phyloP scores from a whole-genome alignment of 306 rosid genomes.

The Amphicarpaea edgeworthii region DNA sequence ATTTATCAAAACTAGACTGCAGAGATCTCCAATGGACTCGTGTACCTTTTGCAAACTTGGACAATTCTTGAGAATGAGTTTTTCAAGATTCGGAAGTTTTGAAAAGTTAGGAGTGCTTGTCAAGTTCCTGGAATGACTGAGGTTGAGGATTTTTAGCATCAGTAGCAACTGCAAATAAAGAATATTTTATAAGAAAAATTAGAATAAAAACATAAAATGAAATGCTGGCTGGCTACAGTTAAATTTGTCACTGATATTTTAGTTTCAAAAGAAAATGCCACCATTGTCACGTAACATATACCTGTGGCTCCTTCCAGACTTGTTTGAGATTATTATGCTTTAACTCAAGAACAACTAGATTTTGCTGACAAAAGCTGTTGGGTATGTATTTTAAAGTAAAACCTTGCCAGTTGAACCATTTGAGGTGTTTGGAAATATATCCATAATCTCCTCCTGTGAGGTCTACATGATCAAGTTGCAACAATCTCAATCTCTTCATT shows the following conservation, averaged over 20 bases:
- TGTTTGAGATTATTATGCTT: background rate
- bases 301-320: background rate
- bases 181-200: background rate
- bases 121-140: background rate
- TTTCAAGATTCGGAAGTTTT: too few relatives aligned
- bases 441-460: background rate
- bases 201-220: background rate
- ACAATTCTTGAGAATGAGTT: background rate
- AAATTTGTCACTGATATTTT: background rate
- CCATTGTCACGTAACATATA: background rate
- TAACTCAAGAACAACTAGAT: background rate
- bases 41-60: background rate
- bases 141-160: background rate
- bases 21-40: background rate
- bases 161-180: background rate
- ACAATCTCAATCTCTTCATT: constrained; percentile 1
- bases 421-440: background rate
- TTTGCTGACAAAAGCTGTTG: background rate
- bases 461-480: background rate
- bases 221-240: background rate
- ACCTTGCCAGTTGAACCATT: background rate
- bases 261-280: background rate
- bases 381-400: background rate
- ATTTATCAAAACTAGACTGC: background rate
- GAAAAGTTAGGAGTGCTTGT: background rate